phyloP scores from a whole-genome alignment of 1,284 basidiomycete genomes.

The Ustilago loliicola region DNA sequence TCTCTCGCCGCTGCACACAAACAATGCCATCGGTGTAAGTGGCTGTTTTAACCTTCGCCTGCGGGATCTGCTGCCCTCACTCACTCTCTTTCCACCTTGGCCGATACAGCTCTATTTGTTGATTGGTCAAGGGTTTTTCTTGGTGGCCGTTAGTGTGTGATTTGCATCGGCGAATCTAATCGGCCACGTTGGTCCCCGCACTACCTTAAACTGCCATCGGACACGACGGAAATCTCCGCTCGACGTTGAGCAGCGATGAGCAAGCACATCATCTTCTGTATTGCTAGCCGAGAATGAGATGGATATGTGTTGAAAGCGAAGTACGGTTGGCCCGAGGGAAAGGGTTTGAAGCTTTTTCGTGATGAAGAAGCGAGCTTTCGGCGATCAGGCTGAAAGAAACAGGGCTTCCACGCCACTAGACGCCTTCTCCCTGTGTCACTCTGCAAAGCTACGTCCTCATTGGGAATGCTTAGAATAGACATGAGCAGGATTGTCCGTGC shows the following conservation, averaged over 20 bases:
- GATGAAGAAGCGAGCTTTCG: not conserved
- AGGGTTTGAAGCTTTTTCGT: not conserved
- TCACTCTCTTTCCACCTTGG: not conserved
- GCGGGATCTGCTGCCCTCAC: not conserved
- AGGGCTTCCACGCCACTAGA: not conserved
- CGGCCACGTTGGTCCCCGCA: not conserved
- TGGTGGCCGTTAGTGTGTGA: conserved; percentile 3
- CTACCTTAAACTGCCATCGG: not conserved
- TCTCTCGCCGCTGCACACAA: no score
- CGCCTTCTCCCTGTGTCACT: not conserved
- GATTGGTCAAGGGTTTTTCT: not conserved
- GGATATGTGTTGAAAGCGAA: not conserved
- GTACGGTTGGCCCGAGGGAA: conserved; percentile 1
- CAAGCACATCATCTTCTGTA: not conserved
- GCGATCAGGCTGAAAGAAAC: conserved; percentile 6
- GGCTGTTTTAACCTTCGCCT: not conserved
- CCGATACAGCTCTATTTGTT: conserved; percentile 1
- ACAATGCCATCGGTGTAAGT: not conserved
- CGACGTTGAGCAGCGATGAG: not conserved
- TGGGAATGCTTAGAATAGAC: not conserved
- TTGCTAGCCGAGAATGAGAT: conserved; percentile 2
- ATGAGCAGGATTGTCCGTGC: not conserved
- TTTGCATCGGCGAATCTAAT: conserved; percentile 1
- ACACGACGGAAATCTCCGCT: not conserved
- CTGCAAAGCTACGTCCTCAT: not conserved